phyloP scores from a whole-genome alignment of 108 stramenopile genomes.

The Cyclotella sp. region DNA sequence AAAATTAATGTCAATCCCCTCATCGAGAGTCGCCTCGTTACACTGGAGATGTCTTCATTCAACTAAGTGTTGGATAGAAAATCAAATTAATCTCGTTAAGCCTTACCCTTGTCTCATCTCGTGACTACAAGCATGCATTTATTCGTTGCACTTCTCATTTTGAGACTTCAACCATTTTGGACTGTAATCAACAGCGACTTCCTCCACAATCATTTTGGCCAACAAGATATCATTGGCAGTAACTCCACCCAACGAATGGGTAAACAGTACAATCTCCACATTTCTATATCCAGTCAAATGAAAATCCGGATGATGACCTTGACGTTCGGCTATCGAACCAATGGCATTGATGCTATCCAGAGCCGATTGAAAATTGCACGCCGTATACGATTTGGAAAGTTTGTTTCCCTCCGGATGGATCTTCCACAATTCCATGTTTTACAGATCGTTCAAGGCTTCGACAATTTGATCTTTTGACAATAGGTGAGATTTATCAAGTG shows the following conservation, averaged over 20 bases:
- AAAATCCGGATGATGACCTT: conserved; percentile 91
- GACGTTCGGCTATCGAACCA: conserved; percentile 80
- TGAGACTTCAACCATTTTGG: conserved; percentile 83
- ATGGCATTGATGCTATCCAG: conserved; percentile 81
- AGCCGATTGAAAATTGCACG: conserved; percentile 75
- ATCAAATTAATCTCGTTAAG: too few species aligned
- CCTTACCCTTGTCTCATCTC: not conserved
- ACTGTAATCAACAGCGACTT: conserved; percentile 73
- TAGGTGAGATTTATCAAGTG: conserved; percentile 62
- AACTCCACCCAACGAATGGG: conserved; percentile 81
- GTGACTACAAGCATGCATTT: not conserved
- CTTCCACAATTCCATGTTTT: conserved; percentile 38
- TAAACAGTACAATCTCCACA: conserved; percentile 84
- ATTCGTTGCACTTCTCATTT: not conserved
- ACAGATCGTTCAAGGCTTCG: conserved; percentile 11
- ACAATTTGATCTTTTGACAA: conserved; percentile 54
- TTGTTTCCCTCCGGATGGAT: conserved; percentile 3
- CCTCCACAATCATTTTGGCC: conserved; percentile 70
- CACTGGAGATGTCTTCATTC: too few species aligned
- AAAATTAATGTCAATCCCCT: too few species aligned
- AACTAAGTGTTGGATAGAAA: too few species aligned
- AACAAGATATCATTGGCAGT: conserved; percentile 86
- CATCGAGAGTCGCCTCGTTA: too few species aligned
- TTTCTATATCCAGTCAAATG: conserved; percentile 91
- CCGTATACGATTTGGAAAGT: conserved; percentile 58